Evolutionary conservation across 805 yeast genomes (phyloP), one percentile per base, ranked within the genome.

Genomic region (Yarrowia sp.): DNA sequence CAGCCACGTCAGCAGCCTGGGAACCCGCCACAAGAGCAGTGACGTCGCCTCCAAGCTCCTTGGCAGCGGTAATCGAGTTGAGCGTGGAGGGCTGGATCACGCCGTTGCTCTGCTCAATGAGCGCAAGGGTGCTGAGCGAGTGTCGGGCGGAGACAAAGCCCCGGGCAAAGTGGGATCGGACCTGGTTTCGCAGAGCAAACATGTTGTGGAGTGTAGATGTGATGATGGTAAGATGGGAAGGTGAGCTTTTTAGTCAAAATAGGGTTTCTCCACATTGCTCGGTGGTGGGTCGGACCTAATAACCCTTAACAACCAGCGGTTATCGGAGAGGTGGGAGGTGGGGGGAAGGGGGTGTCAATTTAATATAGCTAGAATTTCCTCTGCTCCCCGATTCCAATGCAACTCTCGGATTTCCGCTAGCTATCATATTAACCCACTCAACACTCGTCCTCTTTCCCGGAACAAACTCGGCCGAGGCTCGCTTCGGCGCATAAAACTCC

Each of bases 1-100:
- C 83, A 11, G 85, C 88, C 10, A 75, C 76, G 67, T 76, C 72
- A n/a, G 70, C 63, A 1, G 90, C 84, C 2, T 82, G 75, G 2
- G 87, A 74, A 5, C 97, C 97, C 8, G 89, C 80, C 11, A 91
- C 72, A 2, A 92, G 74, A 1, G 92, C 96, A n/a, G 89, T 86
- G 57, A 93, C 80, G 41, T 67, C 65, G 8, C 91, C 90, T 50
- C 92, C 77, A 51, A 79, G 68, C 70, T 86, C 81, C 62, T 77
- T 76, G 17, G 98, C 97, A 11, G 98, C 98, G 11, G 84, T 78
- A 39, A 92, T 73, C 1, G 92, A 81, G 18, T 90, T 84, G 66
- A 90, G 80, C 6, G 96, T 84, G 4, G 89, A 84, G 11, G 95
- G 84, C 1, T 88, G 76, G 62, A 90, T 76, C 35, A 79, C 74